Base-by-base conservation (phyloP, 805 yeast species). In the Metschnikowia similis region DNA sequence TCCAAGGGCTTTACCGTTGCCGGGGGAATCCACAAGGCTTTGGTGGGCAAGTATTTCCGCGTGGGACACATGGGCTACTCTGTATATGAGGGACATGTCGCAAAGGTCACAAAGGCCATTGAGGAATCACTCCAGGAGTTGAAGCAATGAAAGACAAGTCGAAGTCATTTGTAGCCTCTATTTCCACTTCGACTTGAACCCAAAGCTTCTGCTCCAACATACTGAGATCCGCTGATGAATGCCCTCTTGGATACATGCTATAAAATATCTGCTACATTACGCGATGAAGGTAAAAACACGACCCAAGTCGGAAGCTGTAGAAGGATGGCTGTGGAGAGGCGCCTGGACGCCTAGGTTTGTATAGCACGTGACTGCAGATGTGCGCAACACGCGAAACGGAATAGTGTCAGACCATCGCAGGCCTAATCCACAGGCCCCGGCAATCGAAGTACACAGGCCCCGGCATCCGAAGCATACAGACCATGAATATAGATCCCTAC, bases 61-160 rank as follows among this genome's bases (percentile, higher is more conserved):
- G 83, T 91, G 52, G 98, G 98, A 34, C 98, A 91, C 72, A 92
- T 92, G 98, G 97, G 97, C 55, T 84, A 82, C 51, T 79, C 90
- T 42, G 67, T 73, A n/a, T 69, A 70, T 52, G 70, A 64, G 47
- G 77, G 75, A 41, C 77, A 73, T 50, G 64, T 73, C 30, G 72
- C 67, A 42, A 50, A 60, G 54, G 63, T 72, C 41, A 51, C 65
- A 21, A 58, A 51, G 13, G 73, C 76, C 14, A 66, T 73, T 48
- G 55, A 61, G 52, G 75, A 71, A 31, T 42, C 58, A 10, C 41
- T 57, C 27, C n/a, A 40, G 28, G 56, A 54, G 50, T 50, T 56
- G 50, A 32, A 45, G 35, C 41, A 53, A 44, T 53, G 43, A 44
- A 26, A 16, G n/a, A 41, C 21, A 10, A 45, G 30, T 17, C 51